Evolutionary conservation across 805 yeast genomes (phyloP).

Genomic region (Candida methanosorbosa): DNA sequence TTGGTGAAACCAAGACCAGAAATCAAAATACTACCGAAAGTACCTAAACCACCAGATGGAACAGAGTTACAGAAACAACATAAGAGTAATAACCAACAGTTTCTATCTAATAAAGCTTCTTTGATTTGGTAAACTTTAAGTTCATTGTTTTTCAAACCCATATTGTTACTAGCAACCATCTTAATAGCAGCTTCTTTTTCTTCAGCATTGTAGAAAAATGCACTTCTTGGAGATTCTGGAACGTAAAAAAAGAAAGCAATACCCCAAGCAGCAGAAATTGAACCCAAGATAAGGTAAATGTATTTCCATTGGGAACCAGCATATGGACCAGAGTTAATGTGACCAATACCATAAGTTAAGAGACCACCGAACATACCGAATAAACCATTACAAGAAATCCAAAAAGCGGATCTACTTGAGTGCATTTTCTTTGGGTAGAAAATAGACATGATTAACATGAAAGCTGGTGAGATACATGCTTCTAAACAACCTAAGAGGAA

Average conservation of each 20-base stretch:
- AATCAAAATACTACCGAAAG: slow-evolving; percentile 38
- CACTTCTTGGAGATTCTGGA: slow-evolving; percentile 35
- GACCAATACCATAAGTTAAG: slow-evolving; percentile 13
- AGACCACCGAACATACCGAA: slow-evolving; percentile 22
- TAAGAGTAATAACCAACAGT: slow-evolving; percentile 21
- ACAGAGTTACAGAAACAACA: slow-evolving; percentile 32
- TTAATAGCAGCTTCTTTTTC: slow-evolving; percentile 23
- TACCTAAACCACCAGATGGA: slow-evolving; percentile 51
- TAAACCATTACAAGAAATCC: slow-evolving; percentile 23
- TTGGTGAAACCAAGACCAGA: slow-evolving; percentile 27
- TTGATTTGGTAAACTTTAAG: slow-evolving; percentile 32
- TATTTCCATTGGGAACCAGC: slow-evolving; percentile 31
- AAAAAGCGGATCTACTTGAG: slow-evolving; percentile 20
- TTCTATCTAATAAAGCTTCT: slow-evolving; percentile 34
- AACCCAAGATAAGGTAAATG: slow-evolving; percentile 34
- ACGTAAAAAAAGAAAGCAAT: slow-evolving; percentile 15
- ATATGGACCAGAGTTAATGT: slow-evolving; percentile 32
- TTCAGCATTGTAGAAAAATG: slow-evolving; percentile 32
- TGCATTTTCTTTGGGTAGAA: slow-evolving; percentile 25
- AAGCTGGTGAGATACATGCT: slow-evolving; percentile 29
- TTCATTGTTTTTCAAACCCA: slow-evolving; percentile 33
- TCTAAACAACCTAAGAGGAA: slow-evolving; percentile 33
- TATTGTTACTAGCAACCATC: slow-evolving; percentile 28
- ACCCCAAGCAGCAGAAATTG: slow-evolving; percentile 29
- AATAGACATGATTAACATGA: slow-evolving; percentile 22